Base-by-base conservation (phyloP, 176 grass and related monocot species). In the Carex myosuroides region DNA sequence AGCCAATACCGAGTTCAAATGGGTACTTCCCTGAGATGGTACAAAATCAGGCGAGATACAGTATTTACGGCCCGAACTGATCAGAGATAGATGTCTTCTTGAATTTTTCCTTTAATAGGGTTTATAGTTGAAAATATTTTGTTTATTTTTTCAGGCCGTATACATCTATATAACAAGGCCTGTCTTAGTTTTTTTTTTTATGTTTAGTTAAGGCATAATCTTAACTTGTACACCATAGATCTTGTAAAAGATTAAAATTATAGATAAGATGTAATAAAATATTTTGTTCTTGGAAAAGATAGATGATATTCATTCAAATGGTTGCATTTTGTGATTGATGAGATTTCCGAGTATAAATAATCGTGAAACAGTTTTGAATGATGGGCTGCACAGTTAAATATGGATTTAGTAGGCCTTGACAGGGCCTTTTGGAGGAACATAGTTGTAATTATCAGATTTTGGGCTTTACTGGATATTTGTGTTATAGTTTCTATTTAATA, bases 101-200 rank as follows among this genome's bases (percentile, higher is more conserved):
- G 18, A 44, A 16, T 48, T 39, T 82, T 66, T 13, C 54, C 42
- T 22, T 54, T 83, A 8, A 9, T 67, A 83, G 62, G 21, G 18
- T 16, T 48, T 83, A 6, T 83, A 68, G 60, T 67, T 63, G 21
- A 64, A 14, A 70, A 42, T n/a, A 83, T 68, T 83, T 68, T 64
- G 39, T 83, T 83, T 67, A 65, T 83, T 63, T 67, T 67, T 63
- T 81, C 44, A 44, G 79, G 79, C 79, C 79, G 0, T 39, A 39
- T 39, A 39, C 5, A 39, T 39, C 37, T 39, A 22, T 81, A 44
- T 81, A 60, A 30, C 33, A 60, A 80, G 77, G 77, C 4, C 32
- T 81, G 6, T 61, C 33, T 62, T 48, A 30, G 37, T 39, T 39
- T 20, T 42, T 60, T 33, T 81, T 64, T 81, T 46, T 0, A 55